Percentiles rank a stretch among this genome's conserved stretches.
Conservation (phyloP, 1,139 yeast genomes). For the Geotrichum aggregatum region DNA sequence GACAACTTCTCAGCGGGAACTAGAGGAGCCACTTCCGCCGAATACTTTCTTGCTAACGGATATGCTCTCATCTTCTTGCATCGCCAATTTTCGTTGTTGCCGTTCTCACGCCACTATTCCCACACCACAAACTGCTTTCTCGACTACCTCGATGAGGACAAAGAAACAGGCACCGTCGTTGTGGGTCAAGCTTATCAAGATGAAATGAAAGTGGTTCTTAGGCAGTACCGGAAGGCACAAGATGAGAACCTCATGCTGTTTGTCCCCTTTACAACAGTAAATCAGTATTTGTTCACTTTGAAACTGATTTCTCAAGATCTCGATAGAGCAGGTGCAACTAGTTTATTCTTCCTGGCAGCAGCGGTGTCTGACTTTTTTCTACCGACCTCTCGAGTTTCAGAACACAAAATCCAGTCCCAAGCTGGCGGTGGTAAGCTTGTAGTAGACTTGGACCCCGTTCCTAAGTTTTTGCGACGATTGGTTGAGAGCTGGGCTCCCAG, state of each 20-base stretch:
- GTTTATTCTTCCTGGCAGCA: conserved; percentile 82
- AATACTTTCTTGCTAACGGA: conserved; percentile 75
- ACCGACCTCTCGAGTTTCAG: conserved; percentile 79
- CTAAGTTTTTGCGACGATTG: conserved; percentile 80
- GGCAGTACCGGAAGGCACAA: conserved; percentile 60
- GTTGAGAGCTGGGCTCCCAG: conserved; percentile 94
- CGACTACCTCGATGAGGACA: conserved; percentile 60
- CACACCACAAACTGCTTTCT: conserved; percentile 81
- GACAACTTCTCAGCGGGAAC: conserved; percentile 98
- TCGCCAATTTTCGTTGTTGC: conserved; percentile 85
- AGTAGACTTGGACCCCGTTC: conserved; percentile 90
- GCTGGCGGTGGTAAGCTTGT: conserved; percentile 64
- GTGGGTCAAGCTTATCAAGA: conserved; percentile 59
- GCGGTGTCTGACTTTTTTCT: conserved; percentile 96
- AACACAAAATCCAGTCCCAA: conserved; percentile 88
- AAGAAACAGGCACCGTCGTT: conserved; percentile 33
- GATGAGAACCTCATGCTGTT: conserved; percentile 57
- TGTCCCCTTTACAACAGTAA: conserved; percentile 90
- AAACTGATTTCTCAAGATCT: conserved; percentile 61
- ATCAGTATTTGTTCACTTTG: conserved; percentile 84
- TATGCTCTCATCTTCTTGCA: conserved; percentile 91
- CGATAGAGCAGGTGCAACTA: conserved; percentile 40
- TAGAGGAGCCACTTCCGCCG: conserved; percentile 94
- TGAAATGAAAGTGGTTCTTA: conserved; percentile 60
- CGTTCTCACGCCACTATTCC: conserved; percentile 83